phyloP scores from a whole-genome alignment of 2,329 filamentous ascomycete species.

The Cryphonectria naterciae region DNA sequence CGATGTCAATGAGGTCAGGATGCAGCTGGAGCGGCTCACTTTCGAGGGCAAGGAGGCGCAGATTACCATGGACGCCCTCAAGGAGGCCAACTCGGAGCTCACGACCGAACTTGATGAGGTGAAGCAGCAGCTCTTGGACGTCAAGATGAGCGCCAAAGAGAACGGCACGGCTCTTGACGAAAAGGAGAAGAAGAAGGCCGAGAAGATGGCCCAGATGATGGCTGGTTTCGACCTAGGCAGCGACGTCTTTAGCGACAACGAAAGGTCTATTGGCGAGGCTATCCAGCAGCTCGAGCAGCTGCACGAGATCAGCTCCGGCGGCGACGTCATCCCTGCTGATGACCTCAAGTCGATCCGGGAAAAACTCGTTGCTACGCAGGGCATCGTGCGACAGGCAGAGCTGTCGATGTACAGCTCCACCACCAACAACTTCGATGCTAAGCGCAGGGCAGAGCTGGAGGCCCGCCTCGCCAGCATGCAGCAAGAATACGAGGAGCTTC shows the following conservation, averaged over 20 bases:
- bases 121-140: slow-evolving; percentile 93
- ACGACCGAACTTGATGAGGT: slow-evolving; percentile 91
- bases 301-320: slow-evolving; percentile 74
- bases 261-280: slow-evolving; percentile 79
- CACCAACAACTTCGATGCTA: slow-evolving; percentile 66
- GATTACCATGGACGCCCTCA: slow-evolving; percentile 97
- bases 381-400: slow-evolving; percentile 90
- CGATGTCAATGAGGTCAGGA: slow-evolving; percentile 90
- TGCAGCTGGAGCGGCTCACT: slow-evolving; percentile 93
- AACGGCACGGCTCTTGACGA: slow-evolving; percentile 87
- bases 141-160: slow-evolving; percentile 96
- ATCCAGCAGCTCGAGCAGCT: slow-evolving; percentile 83
- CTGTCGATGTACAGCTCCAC: slow-evolving; percentile 75
- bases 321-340: slow-evolving; percentile 80
- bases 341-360: slow-evolving; percentile 78
- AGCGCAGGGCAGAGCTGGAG: slow-evolving; percentile 77
- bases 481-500: slow-evolving; percentile 80
- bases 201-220: slow-evolving; percentile 99
- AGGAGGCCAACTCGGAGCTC: slow-evolving; percentile 93
- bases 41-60: slow-evolving; percentile 97
- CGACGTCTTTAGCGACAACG: slow-evolving; percentile 92
- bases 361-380: slow-evolving; percentile 85
- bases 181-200: slow-evolving; percentile 98
- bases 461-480: slow-evolving; percentile 74
- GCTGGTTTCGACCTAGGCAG: slow-evolving; percentile 93